phyloP scores from a whole-genome alignment of 495 filamentous ascomycete genomes.

The Saxophila tyrrhenica region DNA sequence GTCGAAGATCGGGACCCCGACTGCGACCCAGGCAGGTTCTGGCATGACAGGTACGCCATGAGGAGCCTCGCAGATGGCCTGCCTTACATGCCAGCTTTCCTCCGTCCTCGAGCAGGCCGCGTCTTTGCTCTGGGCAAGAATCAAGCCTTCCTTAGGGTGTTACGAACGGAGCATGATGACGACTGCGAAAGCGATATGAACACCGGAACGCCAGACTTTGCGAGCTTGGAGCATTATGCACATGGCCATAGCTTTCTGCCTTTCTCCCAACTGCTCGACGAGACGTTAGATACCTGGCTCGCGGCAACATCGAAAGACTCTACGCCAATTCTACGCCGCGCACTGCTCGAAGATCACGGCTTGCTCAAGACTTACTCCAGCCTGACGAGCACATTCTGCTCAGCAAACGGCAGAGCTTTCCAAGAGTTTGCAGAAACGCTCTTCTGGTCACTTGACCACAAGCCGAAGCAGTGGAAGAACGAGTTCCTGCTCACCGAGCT shows the following conservation, averaged over 20 bases:
- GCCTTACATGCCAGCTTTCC: constrained; percentile 60
- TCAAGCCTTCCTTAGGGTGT: constrained; percentile 62
- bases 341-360: constrained; percentile 58
- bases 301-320: constrained; percentile 51
- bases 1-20: constrained; percentile 47
- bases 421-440: constrained; percentile 53
- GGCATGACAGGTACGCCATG: constrained; percentile 64
- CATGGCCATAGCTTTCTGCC: neutral
- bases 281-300: constrained; percentile 61
- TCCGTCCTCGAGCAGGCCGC: constrained; percentile 52
- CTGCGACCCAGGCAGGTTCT: constrained; percentile 53
- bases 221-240: neutral
- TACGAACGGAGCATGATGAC: neutral
- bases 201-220: neutral
- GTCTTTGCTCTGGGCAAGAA: constrained; percentile 84
- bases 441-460: constrained; percentile 65
- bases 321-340: constrained; percentile 50
- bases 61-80: constrained; percentile 39
- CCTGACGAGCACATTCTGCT: constrained; percentile 60
- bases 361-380: constrained; percentile 54
- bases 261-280: constrained; percentile 41
- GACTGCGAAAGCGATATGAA: neutral
- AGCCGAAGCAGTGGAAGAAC: constrained; percentile 64
- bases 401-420: constrained; percentile 53
- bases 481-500: constrained; percentile 71